Percentiles rank a stretch among this genome's conserved stretches.
Evolutionary conservation across 176 grass and related monocot species (phyloP).

Genomic region (Cenchrus fungigraminus): DNA sequence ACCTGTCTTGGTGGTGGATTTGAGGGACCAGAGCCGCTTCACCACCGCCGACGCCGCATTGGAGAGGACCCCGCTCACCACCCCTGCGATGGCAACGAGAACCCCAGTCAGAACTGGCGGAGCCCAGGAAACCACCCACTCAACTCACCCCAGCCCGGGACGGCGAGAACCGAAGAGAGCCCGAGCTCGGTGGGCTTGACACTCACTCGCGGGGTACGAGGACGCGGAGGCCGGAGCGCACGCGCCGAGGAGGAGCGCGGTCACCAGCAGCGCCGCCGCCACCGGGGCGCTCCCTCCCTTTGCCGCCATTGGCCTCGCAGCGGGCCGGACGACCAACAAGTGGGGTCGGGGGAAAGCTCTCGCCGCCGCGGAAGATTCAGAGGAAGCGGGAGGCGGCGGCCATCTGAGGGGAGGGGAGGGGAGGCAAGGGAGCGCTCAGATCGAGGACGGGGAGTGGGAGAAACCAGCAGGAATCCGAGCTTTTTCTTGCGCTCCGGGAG

Average conservation of each 20-base stretch:
- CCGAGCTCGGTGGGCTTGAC: not conserved
- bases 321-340: not conserved
- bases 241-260: slow-evolving; percentile 43
- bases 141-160: not conserved
- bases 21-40: slow-evolving; percentile 84
- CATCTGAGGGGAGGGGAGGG: slow-evolving; percentile 40
- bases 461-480: slow-evolving; percentile 52
- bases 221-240: slow-evolving; percentile 45
- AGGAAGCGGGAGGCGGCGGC: slow-evolving; percentile 26
- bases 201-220: slow-evolving; percentile 57
- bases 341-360: not conserved
- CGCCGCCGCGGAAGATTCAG: slow-evolving; percentile 28
- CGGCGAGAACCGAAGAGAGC: not conserved
- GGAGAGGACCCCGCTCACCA: slow-evolving; percentile 74
- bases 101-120: slow-evolving; percentile 1
- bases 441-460: slow-evolving; percentile 44
- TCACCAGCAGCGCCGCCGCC: slow-evolving; percentile 41
- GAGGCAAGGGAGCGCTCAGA: slow-evolving; percentile 47
- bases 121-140: not conserved
- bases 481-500: slow-evolving; percentile 36
- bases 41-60: slow-evolving; percentile 62
- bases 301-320: slow-evolving; percentile 28
- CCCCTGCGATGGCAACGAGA: slow-evolving; percentile 51
- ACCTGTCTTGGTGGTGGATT: slow-evolving; percentile 76
- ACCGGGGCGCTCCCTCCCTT: slow-evolving; percentile 17